These are phyloP conservation scores for Allomyces macrogynus DNA, from an alignment of 192 early-diverging fungal species.

Conservation along the genomic window DNA sequence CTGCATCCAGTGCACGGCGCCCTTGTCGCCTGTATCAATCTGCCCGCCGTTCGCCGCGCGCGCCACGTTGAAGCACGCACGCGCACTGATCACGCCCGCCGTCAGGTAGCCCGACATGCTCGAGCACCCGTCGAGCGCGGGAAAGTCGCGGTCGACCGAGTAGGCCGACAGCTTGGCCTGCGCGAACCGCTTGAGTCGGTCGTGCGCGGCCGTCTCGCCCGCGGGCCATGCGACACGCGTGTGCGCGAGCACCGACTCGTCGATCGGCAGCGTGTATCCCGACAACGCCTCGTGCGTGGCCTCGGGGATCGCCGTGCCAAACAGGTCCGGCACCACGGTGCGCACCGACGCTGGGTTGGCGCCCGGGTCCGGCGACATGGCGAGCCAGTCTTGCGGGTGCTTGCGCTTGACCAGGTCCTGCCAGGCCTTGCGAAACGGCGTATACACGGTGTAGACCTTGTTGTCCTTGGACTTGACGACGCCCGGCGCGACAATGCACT, in stretches of 20 bases:
- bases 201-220: slow-evolving; percentile 27
- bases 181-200: slow-evolving; percentile 18
- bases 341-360: neutral
- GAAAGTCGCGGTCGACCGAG: slow-evolving; percentile 20
- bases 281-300: slow-evolving; percentile 1
- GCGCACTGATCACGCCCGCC: slow-evolving; percentile 24
- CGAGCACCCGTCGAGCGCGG: slow-evolving; percentile 11
- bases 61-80: slow-evolving; percentile 28
- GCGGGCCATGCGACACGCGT: slow-evolving; percentile 19
- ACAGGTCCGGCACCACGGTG: slow-evolving; percentile 1
- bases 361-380: neutral
- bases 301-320: slow-evolving; percentile 1
- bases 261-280: neutral
- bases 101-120: slow-evolving; percentile 27
- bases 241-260: slow-evolving; percentile 5
- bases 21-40: slow-evolving; percentile 24
- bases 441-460: slow-evolving; percentile 22
- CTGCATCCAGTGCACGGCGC: slow-evolving; percentile 31
- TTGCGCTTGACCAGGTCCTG: slow-evolving; percentile 12
- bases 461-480: slow-evolving; percentile 23
- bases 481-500: slow-evolving; percentile 31
- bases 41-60: slow-evolving; percentile 20
- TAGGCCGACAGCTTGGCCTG: slow-evolving; percentile 13
- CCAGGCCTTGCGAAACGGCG: slow-evolving; percentile 24
- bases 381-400: slow-evolving; percentile 6